These are phyloP conservation scores for Colletotrichum kahawae DNA, from an alignment of 2,329 filamentous ascomycete genomes.

Conservation along the genomic window DNA sequence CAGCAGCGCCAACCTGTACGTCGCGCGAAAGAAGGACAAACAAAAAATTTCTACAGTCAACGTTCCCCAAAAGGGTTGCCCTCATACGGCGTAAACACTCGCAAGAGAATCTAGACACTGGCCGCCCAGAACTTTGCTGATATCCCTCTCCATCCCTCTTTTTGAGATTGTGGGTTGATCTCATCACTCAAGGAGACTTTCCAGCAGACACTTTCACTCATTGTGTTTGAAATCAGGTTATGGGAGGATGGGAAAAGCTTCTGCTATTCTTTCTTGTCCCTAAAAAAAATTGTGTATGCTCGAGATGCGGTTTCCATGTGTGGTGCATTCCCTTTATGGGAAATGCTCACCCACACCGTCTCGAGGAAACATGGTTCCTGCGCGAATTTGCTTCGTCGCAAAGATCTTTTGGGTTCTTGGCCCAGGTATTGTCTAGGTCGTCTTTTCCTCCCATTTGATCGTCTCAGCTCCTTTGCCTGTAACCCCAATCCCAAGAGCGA, in stretches of 20 bases:
- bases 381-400: neutral
- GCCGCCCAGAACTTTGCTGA: neutral
- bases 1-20: neutral
- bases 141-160: neutral
- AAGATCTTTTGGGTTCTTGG: constrained; percentile 3
- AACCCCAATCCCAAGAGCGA: neutral
- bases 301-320: neutral
- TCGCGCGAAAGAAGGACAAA: neutral
- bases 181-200: neutral
- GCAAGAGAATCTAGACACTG: neutral
- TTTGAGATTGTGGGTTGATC: neutral
- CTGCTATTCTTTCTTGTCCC: neutral
- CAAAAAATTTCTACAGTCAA: neutral
- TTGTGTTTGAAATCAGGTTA: neutral
- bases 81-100: neutral
- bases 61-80: neutral
- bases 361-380: neutral
- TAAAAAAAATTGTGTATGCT: neutral
- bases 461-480: neutral
- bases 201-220: neutral
- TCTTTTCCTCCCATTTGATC: constrained; percentile 1
- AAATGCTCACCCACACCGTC: neutral
- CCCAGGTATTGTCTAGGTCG: constrained; percentile 21
- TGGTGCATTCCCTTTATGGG: neutral
- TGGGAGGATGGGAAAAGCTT: neutral